Evolutionary conservation across 345 rosid genomes (phyloP).

Genomic region (Adansonia digitata): DNA sequence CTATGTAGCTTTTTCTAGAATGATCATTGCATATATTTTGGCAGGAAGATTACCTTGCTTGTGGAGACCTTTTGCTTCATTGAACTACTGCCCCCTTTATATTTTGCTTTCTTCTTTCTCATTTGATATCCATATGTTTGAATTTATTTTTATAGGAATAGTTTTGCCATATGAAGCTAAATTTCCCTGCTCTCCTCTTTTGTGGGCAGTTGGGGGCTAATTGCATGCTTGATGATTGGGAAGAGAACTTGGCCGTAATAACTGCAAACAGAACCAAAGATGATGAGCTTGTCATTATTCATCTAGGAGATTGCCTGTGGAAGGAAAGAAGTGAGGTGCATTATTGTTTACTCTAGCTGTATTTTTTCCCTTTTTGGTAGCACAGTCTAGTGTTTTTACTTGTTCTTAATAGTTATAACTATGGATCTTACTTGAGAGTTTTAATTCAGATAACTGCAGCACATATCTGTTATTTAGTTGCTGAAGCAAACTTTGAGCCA

Average conservation of each 20-base stretch:
- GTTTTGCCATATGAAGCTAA: neutral
- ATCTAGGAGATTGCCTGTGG: conserved; percentile 98
- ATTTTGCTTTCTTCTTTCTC: neutral
- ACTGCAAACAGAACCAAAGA: conserved; percentile 93
- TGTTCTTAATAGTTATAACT: conserved; percentile 11
- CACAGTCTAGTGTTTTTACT: conserved; percentile 2
- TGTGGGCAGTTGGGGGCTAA: conserved; percentile 51
- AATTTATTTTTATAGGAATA: neutral
- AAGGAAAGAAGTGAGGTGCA: conserved; percentile 93
- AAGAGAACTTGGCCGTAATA: conserved; percentile 91
- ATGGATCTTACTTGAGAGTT: conserved; percentile 23
- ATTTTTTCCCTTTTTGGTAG: conserved; percentile 10
- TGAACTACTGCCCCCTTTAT: neutral
- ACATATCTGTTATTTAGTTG: conserved; percentile 74
- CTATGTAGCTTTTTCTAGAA: too few relatives aligned
- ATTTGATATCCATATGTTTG: neutral
- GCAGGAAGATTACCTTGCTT: neutral
- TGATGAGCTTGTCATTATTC: conserved; percentile 91
- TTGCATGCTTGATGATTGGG: conserved; percentile 93
- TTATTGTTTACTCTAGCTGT: conserved; percentile 12
- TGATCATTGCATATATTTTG: neutral
- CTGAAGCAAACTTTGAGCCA: conserved; percentile 76
- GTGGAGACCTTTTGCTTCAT: neutral
- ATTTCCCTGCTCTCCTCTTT: conserved; percentile 9
- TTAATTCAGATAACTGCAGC: conserved; percentile 63